These are phyloP conservation scores for Neurospora sp. DNA, from an alignment of 495 filamentous ascomycete genomes.

Conservation along the genomic window DNA sequence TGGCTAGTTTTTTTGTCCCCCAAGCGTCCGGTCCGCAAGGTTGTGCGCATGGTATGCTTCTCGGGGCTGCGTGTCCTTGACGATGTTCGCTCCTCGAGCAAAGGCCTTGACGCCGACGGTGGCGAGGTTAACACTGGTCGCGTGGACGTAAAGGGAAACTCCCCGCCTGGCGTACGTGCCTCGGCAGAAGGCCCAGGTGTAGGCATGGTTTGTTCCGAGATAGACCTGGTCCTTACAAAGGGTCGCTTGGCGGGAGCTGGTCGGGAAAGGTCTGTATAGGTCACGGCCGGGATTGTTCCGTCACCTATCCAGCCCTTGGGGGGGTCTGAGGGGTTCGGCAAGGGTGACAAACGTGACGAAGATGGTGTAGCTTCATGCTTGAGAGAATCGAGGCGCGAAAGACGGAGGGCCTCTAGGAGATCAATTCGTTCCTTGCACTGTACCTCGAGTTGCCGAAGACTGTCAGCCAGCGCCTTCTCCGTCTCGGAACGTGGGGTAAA, in stretches of 20 bases:
- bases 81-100: slow-evolving; percentile 24
- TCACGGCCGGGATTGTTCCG: slow-evolving; percentile 69
- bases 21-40: slow-evolving; percentile 53
- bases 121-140: background rate
- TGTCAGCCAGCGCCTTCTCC: slow-evolving; percentile 72
- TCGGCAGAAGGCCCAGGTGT: slow-evolving; percentile 10
- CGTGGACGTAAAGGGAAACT: background rate
- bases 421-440: slow-evolving; percentile 94
- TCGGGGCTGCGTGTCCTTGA: slow-evolving; percentile 74
- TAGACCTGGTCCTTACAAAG: slow-evolving; percentile 36
- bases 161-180: background rate
- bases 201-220: slow-evolving; percentile 36
- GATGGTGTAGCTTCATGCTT: slow-evolving; percentile 16
- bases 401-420: slow-evolving; percentile 68
- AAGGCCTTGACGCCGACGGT: slow-evolving; percentile 10
- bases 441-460: slow-evolving; percentile 69
- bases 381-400: slow-evolving; percentile 56
- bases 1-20: slow-evolving; percentile 49
- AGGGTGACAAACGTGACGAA: background rate
- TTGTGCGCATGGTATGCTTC: slow-evolving; percentile 74
- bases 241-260: slow-evolving; percentile 56
- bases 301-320: slow-evolving; percentile 57
- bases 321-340: background rate
- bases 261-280: slow-evolving; percentile 65
- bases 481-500: slow-evolving; percentile 73